Base-by-base conservation (phyloP, 352 stramenopile genomes). In the Globisporangium ultimum region DNA sequence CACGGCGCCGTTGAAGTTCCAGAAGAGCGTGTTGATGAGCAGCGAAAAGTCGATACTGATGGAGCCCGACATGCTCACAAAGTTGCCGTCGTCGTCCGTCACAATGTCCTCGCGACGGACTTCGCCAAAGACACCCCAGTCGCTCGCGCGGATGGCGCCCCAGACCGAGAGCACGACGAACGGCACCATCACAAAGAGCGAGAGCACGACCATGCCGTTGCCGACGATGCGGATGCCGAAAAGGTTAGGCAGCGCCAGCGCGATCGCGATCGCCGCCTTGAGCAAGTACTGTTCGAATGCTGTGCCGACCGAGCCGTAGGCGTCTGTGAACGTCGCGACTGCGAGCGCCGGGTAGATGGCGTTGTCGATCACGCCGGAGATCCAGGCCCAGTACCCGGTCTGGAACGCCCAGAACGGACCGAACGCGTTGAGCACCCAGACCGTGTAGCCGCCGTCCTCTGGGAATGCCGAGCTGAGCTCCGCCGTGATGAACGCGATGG, bases 1-100 rank as follows among this genome's bases (percentile, higher is more conserved):
- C 49, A 97, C 90, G 52, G 92, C 97, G n/a, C 86, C 92, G 64
- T 97, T 98, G 45, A 96, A 88, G 75, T 98, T 98, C 94, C 95
- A 98, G 70, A 97, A 98, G 20, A 98, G 72, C 58, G 96, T 97
- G 66, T 98, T 98, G 32, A 98, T 70, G 45, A 94, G 91, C 20
- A 78, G 72, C 14, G 84, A 74, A 87, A 88, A 98, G 22, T 96
- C 59, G 58, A 84, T 60, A 17, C 40, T 48, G n/a, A 76, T 28
- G 18, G 46, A 42, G 6, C 72, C 67, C 1, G 63, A 71, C 68
- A 82, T 78, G 59, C 66, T 73, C 42, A 76, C 68, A 38, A 79
- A 65, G 48, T 71, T 64, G 9, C 59, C 73, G 6, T 71, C 64
- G 22, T 43, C 54, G 46, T 76, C 66, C 12, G 70, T 69, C 0